These are phyloP conservation scores for Verticillium tricorpus DNA, from an alignment of 2,329 filamentous ascomycete species.

Conservation along the genomic window DNA sequence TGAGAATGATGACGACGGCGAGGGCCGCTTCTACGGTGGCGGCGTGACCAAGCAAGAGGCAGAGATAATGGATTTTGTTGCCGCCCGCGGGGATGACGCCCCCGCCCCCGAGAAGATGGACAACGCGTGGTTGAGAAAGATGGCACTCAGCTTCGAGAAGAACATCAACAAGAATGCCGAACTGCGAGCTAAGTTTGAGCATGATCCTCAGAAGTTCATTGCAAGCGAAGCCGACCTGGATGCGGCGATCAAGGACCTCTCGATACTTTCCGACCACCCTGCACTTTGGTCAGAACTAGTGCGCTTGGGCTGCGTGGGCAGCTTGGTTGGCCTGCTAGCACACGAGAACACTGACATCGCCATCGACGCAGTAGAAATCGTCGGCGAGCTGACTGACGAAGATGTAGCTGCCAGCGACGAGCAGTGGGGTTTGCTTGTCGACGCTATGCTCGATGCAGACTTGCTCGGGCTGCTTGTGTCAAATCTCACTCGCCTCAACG, in stretches of 20 bases:
- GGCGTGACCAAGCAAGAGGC: slow-evolving; percentile 79
- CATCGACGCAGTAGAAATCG: slow-evolving; percentile 83
- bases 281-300: slow-evolving; percentile 79
- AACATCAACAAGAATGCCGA: slow-evolving; percentile 89
- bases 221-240: slow-evolving; percentile 84
- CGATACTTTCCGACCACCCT: slow-evolving; percentile 81
- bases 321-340: slow-evolving; percentile 74
- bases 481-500: slow-evolving; percentile 76
- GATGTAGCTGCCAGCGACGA: slow-evolving; percentile 77
- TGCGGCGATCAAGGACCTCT: slow-evolving; percentile 78
- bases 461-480: slow-evolving; percentile 69
- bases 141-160: slow-evolving; percentile 81
- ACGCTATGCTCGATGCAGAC: slow-evolving; percentile 62
- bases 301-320: slow-evolving; percentile 65
- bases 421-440: slow-evolving; percentile 76
- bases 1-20: slow-evolving; percentile 64
- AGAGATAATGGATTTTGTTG: slow-evolving; percentile 83
- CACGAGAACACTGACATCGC: slow-evolving; percentile 98
- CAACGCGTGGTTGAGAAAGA: slow-evolving; percentile 73
- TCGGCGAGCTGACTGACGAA: slow-evolving; percentile 89
- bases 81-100: slow-evolving; percentile 38
- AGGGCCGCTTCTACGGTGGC: slow-evolving; percentile 92
- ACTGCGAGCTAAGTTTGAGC: slow-evolving; percentile 78
- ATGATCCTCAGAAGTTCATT: slow-evolving; percentile 79
- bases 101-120: slow-evolving; percentile 52